phyloP scores from a whole-genome alignment of 371 early-diverging fungal genomes.

The Coemansia sp. region DNA sequence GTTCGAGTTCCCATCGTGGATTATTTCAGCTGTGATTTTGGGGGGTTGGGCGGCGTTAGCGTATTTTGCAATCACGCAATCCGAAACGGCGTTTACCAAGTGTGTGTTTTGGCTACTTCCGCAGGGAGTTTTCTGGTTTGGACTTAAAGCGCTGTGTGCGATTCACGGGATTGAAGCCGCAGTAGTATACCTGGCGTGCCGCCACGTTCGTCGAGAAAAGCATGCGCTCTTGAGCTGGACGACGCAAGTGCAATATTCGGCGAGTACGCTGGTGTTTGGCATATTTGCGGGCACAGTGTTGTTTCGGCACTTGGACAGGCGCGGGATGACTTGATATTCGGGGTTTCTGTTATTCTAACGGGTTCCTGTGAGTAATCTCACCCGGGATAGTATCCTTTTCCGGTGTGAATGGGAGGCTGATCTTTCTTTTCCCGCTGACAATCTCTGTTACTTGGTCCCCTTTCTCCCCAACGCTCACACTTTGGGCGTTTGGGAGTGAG shows the following conservation, averaged over 20 bases:
- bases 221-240: neutral
- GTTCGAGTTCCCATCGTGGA: slow-evolving; percentile 9
- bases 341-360: neutral
- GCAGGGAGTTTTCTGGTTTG: slow-evolving; percentile 8
- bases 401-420: neutral
- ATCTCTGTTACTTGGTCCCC: slow-evolving; percentile 10
- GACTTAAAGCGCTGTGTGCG: neutral
- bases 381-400: neutral
- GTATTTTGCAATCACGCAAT: neutral
- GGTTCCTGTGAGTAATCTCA: neutral
- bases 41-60: slow-evolving; percentile 10
- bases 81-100: neutral
- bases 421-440: neutral
- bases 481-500: neutral
- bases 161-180: slow-evolving; percentile 16
- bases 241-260: slow-evolving; percentile 1
- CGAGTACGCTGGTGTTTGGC: slow-evolving; percentile 28
- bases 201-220: neutral
- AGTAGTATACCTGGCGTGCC: slow-evolving; percentile 19
- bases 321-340: neutral
- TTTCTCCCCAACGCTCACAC: neutral
- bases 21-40: neutral
- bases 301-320: neutral
- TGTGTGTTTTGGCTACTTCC: slow-evolving; percentile 8
- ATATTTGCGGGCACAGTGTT: slow-evolving; percentile 10